phyloP scores from a whole-genome alignment of 257 asterid genomes.

The Cinchona pubescens region DNA sequence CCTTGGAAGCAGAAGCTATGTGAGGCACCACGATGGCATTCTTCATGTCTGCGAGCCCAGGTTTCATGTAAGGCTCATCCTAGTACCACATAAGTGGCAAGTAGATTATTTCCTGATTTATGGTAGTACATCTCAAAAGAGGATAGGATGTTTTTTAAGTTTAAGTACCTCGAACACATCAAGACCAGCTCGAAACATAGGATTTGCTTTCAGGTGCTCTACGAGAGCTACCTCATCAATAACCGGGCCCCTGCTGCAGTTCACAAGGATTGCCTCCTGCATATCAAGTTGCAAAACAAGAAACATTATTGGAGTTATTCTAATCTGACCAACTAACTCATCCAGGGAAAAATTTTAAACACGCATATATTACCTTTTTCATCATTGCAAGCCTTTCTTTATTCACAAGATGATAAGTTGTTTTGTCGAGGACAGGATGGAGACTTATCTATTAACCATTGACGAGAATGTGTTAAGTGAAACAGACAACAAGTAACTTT shows the following conservation, averaged over 20 bases:
- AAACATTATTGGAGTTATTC: not conserved
- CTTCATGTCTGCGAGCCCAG: conserved; percentile 84
- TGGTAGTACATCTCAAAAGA: not conserved
- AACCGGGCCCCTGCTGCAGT: conserved; percentile 98
- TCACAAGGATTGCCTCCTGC: conserved; percentile 87
- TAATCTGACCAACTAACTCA: not conserved
- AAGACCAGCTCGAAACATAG: conserved; percentile 99
- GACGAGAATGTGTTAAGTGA: not conserved
- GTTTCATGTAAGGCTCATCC: conserved; percentile 98
- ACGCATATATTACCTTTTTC: conserved; percentile 64
- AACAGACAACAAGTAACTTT: not conserved
- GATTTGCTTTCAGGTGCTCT: conserved; percentile 79
- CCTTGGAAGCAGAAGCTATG: conserved; percentile 98
- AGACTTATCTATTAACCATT: conserved; percentile 71
- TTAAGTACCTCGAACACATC: conserved; percentile 88
- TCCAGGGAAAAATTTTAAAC: not conserved
- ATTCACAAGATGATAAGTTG: conserved; percentile 89
- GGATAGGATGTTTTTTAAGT: not conserved
- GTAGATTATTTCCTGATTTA: conserved; percentile 6
- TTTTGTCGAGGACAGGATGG: conserved; percentile 88
- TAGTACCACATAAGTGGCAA: conserved; percentile 19
- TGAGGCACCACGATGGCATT: conserved; percentile 92
- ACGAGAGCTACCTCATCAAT: conserved; percentile 94
- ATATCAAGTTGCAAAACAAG: not conserved
- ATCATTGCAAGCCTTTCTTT: conserved; percentile 85